Evolutionary conservation across 108 stramenopile species (phyloP).

Genomic region (Seminavis robusta): DNA sequence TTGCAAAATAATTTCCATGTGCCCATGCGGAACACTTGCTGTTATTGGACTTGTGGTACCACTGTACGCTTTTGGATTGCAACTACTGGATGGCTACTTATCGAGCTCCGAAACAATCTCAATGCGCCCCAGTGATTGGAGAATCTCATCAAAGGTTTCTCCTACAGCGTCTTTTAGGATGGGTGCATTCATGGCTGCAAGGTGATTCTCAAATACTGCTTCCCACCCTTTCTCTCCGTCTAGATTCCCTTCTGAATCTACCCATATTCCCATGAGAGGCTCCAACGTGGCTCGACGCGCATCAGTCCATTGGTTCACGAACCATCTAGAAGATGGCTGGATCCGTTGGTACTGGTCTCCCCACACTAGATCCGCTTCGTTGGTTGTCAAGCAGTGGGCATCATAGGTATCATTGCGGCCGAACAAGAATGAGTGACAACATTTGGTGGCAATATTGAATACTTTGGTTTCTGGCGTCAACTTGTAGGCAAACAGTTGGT

Average conservation of each 20-base stretch:
- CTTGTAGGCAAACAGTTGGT: slow-evolving; percentile 3
- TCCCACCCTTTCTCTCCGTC: slow-evolving; percentile 7
- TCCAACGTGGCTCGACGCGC: neutral
- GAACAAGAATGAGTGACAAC: slow-evolving; percentile 9
- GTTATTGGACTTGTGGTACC: too few species aligned
- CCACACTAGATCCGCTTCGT: neutral
- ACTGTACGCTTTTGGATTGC: too few species aligned
- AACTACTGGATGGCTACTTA: too few species aligned
- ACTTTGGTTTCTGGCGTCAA: neutral
- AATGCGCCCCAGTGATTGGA: neutral
- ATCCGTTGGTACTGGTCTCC: neutral
- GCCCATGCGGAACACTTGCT: too few species aligned
- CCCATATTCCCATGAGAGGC: slow-evolving; percentile 8
- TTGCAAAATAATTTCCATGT: too few species aligned
- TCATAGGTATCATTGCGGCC: slow-evolving; percentile 5
- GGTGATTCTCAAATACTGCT: neutral
- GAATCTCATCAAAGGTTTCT: neutral
- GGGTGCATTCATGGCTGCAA: neutral
- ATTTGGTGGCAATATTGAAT: slow-evolving; percentile 1
- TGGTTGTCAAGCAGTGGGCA: slow-evolving; percentile 7
- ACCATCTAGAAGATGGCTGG: slow-evolving; percentile 5
- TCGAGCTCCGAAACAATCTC: too few species aligned
- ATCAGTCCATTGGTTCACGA: slow-evolving; percentile 6
- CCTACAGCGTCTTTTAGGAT: neutral
- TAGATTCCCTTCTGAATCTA: neutral